phyloP scores from a whole-genome alignment of 2,329 filamentous ascomycete genomes.

The Cephalotrichum gorgonifer region DNA sequence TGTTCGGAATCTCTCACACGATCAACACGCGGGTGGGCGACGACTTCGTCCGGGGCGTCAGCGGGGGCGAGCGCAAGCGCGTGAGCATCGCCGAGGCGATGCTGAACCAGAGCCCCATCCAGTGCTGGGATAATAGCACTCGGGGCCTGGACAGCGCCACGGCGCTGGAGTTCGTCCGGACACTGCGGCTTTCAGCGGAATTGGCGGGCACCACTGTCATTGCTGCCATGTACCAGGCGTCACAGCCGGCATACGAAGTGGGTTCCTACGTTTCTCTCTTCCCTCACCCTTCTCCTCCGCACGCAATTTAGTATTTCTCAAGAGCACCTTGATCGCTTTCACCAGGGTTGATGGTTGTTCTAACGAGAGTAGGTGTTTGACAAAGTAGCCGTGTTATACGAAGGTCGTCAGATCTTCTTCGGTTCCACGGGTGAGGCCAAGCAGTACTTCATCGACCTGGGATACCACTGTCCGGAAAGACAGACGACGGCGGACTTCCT shows the following conservation, averaged over 20 bases:
- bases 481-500: slow-evolving; percentile 64
- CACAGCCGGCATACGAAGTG: slow-evolving; percentile 54
- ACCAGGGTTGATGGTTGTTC: too few species aligned
- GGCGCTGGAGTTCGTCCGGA: slow-evolving; percentile 65
- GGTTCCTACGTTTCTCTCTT: too few species aligned
- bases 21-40: slow-evolving; percentile 64
- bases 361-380: too few species aligned
- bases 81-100: slow-evolving; percentile 53
- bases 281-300: too few species aligned
- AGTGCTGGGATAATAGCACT: slow-evolving; percentile 64
- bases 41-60: slow-evolving; percentile 65
- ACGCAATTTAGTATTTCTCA: too few species aligned
- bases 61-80: slow-evolving; percentile 62
- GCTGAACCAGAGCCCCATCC: slow-evolving; percentile 46
- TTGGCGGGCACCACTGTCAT: slow-evolving; percentile 54
- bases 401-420: slow-evolving; percentile 53
- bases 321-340: too few species aligned
- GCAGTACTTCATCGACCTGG: slow-evolving; percentile 56
- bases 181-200: slow-evolving; percentile 56
- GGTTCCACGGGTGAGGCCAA: slow-evolving; percentile 49
- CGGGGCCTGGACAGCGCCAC: slow-evolving; percentile 67
- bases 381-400: slow-evolving; percentile 48
- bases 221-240: slow-evolving; percentile 67
- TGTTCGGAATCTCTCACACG: slow-evolving; percentile 66
- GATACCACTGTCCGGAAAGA: slow-evolving; percentile 56